Conservation (phyloP, 176 grass and related monocot genomes). For the Oryza glaberrima region DNA sequence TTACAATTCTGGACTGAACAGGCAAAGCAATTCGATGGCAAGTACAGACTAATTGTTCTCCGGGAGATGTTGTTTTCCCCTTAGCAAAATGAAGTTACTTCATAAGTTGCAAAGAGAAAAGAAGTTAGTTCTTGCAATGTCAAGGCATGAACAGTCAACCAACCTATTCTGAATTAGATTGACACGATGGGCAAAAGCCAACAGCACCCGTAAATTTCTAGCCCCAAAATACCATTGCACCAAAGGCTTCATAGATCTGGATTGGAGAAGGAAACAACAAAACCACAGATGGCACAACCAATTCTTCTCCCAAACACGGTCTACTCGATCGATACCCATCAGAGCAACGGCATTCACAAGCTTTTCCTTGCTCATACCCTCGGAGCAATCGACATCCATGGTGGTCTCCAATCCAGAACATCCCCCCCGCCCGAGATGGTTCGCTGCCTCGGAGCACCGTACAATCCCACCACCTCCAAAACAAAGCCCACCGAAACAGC, state of each 20-base stretch:
- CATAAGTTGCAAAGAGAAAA: conserved; percentile 15
- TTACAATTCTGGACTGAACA: conserved; percentile 5
- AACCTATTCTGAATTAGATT: background rate
- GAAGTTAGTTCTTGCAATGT: background rate
- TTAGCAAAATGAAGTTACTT: background rate
- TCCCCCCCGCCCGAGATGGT: background rate
- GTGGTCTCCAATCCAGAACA: conserved; percentile 29
- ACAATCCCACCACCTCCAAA: conserved; percentile 3
- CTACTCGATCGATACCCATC: conserved; percentile 3
- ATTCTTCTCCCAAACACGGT: conserved; percentile 26
- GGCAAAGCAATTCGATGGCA: background rate
- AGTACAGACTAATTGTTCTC: background rate
- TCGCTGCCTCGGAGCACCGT: conserved; percentile 23
- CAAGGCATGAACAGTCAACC: background rate
- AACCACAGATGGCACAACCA: conserved; percentile 19
- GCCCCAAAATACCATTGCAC: conserved; percentile 36
- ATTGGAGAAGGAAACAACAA: conserved; percentile 26
- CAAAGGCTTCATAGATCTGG: conserved; percentile 45
- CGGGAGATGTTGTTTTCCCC: background rate
- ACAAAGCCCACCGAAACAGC: conserved; percentile 8
- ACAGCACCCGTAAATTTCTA: background rate
- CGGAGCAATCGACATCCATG: background rate
- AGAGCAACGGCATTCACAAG: conserved; percentile 19
- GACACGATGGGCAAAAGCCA: background rate
- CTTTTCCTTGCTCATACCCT: conserved; percentile 20